Conservation (phyloP, 2,329 filamentous ascomycete genomes). For the Raffaelea albimanens region DNA sequence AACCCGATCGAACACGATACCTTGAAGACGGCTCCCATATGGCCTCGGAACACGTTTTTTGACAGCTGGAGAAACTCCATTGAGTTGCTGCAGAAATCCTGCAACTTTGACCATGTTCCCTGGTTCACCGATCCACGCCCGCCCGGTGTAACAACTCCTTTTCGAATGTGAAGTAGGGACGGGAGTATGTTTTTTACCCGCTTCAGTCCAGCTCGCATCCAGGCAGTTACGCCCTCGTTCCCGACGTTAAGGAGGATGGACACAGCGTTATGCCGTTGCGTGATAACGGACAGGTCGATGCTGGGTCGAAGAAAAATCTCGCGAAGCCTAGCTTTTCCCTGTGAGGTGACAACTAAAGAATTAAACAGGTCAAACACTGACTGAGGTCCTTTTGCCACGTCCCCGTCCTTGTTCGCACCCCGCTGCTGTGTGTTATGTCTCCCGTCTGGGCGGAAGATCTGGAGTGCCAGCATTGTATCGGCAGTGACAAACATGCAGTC, state of each 20-base stretch:
- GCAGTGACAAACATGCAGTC: constrained; percentile 66
- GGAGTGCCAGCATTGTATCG: constrained; percentile 72
- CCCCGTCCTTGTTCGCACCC: constrained; percentile 42
- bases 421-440: constrained; percentile 63
- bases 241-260: constrained; percentile 55
- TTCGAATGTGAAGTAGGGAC: constrained; percentile 60
- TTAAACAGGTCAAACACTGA: constrained; percentile 81
- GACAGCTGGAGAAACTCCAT: constrained; percentile 49
- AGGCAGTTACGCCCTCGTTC: constrained; percentile 48
- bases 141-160: constrained; percentile 56
- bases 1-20: too few relatives aligned
- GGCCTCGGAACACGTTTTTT: constrained; percentile 36
- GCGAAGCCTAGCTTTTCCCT: constrained; percentile 67
- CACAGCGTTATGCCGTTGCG: constrained; percentile 62
- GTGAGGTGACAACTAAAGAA: constrained; percentile 62
- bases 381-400: constrained; percentile 59
- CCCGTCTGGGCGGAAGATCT: constrained; percentile 81
- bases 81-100: constrained; percentile 59
- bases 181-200: constrained; percentile 68
- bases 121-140: constrained; percentile 44
- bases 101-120: constrained; percentile 65
- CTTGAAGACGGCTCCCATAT: not conserved
- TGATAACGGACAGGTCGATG: constrained; percentile 56
- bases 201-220: constrained; percentile 52
- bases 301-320: constrained; percentile 75